Percentiles rank a stretch among this genome's conserved stretches.
Conservation (phyloP, 345 rosid species). For the Bretschneidera sinensis region DNA sequence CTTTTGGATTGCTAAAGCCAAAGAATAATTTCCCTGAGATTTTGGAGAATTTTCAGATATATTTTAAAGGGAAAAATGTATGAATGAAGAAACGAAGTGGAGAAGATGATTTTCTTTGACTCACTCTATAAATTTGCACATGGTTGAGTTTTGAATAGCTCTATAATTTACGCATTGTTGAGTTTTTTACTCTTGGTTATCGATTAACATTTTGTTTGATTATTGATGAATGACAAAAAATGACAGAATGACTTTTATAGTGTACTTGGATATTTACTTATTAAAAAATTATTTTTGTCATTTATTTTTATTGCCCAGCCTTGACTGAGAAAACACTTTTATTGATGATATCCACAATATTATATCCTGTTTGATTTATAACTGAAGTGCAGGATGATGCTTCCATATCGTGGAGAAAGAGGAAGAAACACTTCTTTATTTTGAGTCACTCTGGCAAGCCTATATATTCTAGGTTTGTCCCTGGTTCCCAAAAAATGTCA, state of each 20-base stretch:
- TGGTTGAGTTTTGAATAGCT: too few species aligned
- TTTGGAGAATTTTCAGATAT: neutral
- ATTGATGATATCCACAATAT: constrained; percentile 8
- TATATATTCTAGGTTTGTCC: constrained; percentile 82
- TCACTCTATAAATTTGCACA: neutral
- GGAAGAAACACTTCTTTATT: constrained; percentile 96
- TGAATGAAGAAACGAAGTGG: neutral
- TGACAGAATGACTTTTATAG: neutral
- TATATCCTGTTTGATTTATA: constrained; percentile 20
- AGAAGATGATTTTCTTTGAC: neutral
- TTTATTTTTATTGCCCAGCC: too few species aligned
- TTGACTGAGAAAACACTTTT: neutral
- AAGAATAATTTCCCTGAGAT: neutral
- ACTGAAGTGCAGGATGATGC: constrained; percentile 95
- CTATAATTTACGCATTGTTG: neutral
- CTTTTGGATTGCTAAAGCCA: neutral
- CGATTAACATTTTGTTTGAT: too few species aligned
- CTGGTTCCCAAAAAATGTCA: constrained; percentile 1
- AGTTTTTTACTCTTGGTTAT: neutral
- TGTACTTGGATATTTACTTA: neutral
- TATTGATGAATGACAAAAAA: too few species aligned
- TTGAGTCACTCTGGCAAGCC: constrained; percentile 99
- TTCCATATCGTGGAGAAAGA: constrained; percentile 93
- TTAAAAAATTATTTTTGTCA: neutral
- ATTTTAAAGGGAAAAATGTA: neutral